A percentile compares a stretch with the other conserved stretches of the same genome.
Evolutionary conservation across 306 rosid species (phyloP).

Genomic region (Glycyrrhiza uralensis): DNA sequence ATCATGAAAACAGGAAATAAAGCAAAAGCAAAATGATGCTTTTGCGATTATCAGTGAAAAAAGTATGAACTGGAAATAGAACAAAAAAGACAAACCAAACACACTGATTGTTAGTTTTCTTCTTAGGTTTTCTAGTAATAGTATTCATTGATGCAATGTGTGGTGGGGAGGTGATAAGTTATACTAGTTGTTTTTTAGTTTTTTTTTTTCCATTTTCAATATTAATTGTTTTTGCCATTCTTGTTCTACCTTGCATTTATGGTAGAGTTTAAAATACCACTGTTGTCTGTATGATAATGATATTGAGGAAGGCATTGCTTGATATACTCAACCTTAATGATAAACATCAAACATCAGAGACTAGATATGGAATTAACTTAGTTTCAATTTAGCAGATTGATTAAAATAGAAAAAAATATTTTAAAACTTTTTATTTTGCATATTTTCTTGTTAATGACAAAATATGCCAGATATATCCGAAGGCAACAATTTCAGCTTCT

Average conservation of each 20-base stretch:
- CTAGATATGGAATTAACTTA: background rate
- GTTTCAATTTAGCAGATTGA: background rate
- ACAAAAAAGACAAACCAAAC: background rate
- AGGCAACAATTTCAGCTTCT: background rate
- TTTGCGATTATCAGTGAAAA: background rate
- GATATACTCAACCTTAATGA: background rate
- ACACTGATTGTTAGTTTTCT: background rate
- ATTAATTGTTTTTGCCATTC: background rate
- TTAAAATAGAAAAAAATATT: too few species aligned
- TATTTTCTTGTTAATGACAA: background rate
- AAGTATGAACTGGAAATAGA: background rate
- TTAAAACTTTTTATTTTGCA: too few species aligned
- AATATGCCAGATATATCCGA: background rate
- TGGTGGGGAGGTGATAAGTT: background rate
- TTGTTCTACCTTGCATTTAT: background rate
- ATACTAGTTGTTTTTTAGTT: too few species aligned
- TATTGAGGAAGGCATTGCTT: background rate
- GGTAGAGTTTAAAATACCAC: background rate
- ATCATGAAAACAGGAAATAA: too few species aligned
- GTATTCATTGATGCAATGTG: background rate
- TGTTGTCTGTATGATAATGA: background rate
- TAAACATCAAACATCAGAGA: background rate
- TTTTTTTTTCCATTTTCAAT: background rate
- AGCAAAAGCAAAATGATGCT: background rate
- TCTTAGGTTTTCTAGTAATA: background rate